Conservation (phyloP, 2,329 filamentous ascomycete species). For the Xylariaceae sp. region DNA sequence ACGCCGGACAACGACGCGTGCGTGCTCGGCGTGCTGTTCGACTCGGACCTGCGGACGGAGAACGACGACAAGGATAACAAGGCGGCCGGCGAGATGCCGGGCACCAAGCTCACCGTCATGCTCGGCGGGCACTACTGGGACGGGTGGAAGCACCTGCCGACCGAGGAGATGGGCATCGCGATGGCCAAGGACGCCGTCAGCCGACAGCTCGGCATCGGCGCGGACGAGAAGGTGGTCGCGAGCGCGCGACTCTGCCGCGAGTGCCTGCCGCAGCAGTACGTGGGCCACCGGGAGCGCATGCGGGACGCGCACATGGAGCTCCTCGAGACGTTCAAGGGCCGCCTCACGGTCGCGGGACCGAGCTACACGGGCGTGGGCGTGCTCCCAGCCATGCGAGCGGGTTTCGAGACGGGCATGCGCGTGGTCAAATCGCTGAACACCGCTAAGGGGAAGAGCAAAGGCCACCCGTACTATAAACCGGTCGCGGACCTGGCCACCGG, state of each 20-base stretch:
- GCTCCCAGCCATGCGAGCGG: constrained; percentile 47
- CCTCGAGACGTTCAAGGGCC: constrained; percentile 50
- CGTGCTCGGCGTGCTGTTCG: constrained; percentile 88
- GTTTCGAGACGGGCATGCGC: constrained; percentile 37
- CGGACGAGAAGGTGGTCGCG: constrained; percentile 53
- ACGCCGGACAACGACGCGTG: constrained; percentile 74
- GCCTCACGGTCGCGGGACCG: constrained; percentile 57
- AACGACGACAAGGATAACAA: too few relatives aligned
- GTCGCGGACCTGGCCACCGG: too few relatives aligned
- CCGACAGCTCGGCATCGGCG: constrained; percentile 67
- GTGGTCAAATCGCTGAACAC: constrained; percentile 21
- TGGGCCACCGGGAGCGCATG: constrained; percentile 68
- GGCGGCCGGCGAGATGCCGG: constrained; percentile 40
- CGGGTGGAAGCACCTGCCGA: constrained; percentile 51
- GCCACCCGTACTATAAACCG: too few relatives aligned
- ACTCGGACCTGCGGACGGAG: constrained; percentile 54
- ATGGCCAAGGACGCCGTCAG: constrained; percentile 67
- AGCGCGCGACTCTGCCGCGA: constrained; percentile 55
- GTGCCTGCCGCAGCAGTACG: constrained; percentile 85
- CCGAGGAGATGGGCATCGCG: constrained; percentile 57
- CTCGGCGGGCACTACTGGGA: constrained; percentile 92
- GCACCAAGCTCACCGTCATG: constrained; percentile 91
- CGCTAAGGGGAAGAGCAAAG: too few relatives aligned
- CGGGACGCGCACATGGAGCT: constrained; percentile 50
- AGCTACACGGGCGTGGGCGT: constrained; percentile 50